These are phyloP conservation scores for Populus hybrid DNA, from an alignment of 441 rosid genomes.

Conservation along the genomic window DNA sequence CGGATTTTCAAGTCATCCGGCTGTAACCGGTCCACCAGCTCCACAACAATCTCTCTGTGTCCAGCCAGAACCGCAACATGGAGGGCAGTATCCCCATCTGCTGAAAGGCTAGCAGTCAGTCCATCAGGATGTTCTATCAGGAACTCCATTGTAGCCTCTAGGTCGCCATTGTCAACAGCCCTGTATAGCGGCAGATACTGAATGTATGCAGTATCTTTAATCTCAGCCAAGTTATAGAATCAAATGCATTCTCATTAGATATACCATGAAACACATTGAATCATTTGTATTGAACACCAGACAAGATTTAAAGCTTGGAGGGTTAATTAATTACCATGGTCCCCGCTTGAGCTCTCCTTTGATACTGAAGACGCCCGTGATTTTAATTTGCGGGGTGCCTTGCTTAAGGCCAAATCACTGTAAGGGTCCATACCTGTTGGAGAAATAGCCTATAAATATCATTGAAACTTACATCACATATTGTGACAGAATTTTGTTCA, in stretches of 20 bases:
- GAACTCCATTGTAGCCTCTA: conserved; percentile 18
- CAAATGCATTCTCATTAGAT: background rate
- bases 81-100: conserved; percentile 37
- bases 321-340: background rate
- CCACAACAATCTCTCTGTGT: conserved; percentile 24
- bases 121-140: conserved; percentile 9
- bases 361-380: background rate
- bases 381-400: background rate
- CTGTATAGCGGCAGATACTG: conserved; percentile 19
- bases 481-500: background rate
- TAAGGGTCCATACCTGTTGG: background rate
- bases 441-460: background rate
- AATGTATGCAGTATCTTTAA: conserved; percentile 7
- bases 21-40: conserved; percentile 12
- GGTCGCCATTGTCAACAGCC: conserved; percentile 23
- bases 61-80: conserved; percentile 35
- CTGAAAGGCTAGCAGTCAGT: conserved; percentile 25
- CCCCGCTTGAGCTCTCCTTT: background rate
- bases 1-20: conserved; percentile 6
- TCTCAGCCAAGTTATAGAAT: conserved; percentile 14
- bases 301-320: background rate
- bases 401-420: background rate
- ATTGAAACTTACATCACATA: background rate
- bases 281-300: background rate
- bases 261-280: background rate